Percentiles rank a stretch among this genome's conserved stretches.
Conservation (phyloP, 768 basidiomycete genomes). For the Lactarius indigo region DNA sequence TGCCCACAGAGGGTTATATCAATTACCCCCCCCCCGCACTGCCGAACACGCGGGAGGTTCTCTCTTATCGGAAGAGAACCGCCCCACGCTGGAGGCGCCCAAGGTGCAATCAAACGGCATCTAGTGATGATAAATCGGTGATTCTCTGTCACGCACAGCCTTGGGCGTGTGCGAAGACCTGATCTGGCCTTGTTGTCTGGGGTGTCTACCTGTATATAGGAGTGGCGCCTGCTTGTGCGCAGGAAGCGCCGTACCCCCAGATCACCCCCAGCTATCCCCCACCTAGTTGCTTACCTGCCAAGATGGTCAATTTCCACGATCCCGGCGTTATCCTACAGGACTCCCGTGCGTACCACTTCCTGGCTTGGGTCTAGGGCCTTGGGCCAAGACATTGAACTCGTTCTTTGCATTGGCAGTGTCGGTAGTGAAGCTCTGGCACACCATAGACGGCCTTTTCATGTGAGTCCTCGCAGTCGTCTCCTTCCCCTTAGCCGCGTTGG, state of each 20-base stretch:
- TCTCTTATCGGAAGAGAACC: not conserved
- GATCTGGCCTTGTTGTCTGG: not conserved
- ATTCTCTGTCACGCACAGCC: not conserved
- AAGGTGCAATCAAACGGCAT: not conserved
- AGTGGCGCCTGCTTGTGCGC: too few relatives aligned
- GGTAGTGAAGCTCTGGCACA: conserved; percentile 12
- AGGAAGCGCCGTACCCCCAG: not conserved
- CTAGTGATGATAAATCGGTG: too few relatives aligned
- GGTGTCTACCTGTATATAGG: not conserved
- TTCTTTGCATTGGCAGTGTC: not conserved
- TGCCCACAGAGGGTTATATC: not conserved
- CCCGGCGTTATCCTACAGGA: not conserved
- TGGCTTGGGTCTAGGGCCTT: not conserved
- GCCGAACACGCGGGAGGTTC: not conserved
- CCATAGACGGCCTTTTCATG: conserved; percentile 7
- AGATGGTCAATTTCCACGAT: conserved; percentile 4
- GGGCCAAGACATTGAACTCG: not conserved
- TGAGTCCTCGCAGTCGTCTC: not conserved
- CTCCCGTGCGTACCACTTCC: not conserved
- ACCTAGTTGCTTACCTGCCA: not conserved
- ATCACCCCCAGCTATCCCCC: not conserved
- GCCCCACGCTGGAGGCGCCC: not conserved
- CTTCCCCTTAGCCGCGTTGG: not conserved
- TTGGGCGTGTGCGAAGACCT: not conserved
- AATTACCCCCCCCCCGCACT: not conserved